phyloP scores from a whole-genome alignment of 2,329 filamentous ascomycete species.

The Aureobasidium melanogenum region DNA sequence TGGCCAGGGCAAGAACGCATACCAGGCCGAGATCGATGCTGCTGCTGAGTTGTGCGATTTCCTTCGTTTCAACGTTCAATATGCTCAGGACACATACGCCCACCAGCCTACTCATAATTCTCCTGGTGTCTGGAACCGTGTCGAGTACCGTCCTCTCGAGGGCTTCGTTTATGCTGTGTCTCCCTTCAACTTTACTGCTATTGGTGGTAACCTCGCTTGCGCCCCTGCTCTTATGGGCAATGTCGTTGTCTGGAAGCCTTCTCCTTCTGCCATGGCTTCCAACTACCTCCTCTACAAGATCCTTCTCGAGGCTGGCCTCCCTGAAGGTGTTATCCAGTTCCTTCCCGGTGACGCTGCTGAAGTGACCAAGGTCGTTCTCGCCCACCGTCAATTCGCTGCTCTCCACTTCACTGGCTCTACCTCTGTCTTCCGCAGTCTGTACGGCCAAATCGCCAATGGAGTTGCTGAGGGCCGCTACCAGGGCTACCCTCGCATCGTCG shows the following conservation, averaged over 20 bases:
- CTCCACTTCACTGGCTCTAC: constrained; percentile 94
- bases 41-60: constrained; percentile 91
- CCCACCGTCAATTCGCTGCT: constrained; percentile 74
- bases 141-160: constrained; percentile 83
- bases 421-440: constrained; percentile 78
- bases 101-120: constrained; percentile 81
- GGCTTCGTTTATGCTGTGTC: constrained; percentile 92
- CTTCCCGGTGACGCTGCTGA: constrained; percentile 80
- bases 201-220: constrained; percentile 76
- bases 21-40: constrained; percentile 97
- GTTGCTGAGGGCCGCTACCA: constrained; percentile 74
- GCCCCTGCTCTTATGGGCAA: constrained; percentile 86
- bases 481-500: constrained; percentile 80
- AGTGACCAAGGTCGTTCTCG: constrained; percentile 68
- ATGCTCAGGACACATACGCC: constrained; percentile 81
- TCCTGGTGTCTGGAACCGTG: constrained; percentile 80
- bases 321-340: constrained; percentile 85
- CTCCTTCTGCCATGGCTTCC: constrained; percentile 75
- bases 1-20: constrained; percentile 95
- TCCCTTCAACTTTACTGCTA: constrained; percentile 96
- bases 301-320: constrained; percentile 81
- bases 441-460: constrained; percentile 74
- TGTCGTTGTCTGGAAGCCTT: constrained; percentile 96
- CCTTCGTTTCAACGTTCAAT: constrained; percentile 87
- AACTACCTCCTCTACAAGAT: constrained; percentile 90